Conservation (phyloP, 495 filamentous ascomycete species). For the Filosporella fistucella region DNA sequence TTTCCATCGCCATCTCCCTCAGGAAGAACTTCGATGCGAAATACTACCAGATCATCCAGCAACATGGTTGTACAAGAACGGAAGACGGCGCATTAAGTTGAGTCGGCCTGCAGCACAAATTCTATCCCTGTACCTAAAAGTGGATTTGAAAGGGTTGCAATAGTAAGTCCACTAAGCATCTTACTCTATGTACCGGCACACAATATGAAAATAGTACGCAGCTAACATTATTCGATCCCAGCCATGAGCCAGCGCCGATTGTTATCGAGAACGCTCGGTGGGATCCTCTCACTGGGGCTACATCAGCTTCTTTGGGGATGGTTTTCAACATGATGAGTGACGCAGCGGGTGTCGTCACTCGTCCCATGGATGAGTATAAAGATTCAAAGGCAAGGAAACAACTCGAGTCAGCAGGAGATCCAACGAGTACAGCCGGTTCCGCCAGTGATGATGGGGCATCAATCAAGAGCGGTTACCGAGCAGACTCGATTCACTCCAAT, state of each 20-base stretch:
- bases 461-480: too few species aligned
- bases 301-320: slow-evolving; percentile 27
- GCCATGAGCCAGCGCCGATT: slow-evolving; percentile 14
- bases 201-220: neutral
- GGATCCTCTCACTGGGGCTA: slow-evolving; percentile 16
- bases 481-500: too few species aligned
- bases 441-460: too few species aligned
- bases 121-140: slow-evolving; percentile 5
- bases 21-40: slow-evolving; percentile 18
- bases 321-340: too few species aligned
- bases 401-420: too few species aligned
- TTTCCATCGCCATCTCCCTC: slow-evolving; percentile 16
- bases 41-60: slow-evolving; percentile 29
- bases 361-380: too few species aligned
- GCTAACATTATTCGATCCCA: neutral
- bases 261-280: slow-evolving; percentile 16
- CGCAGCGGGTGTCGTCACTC: too few species aligned
- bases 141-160: neutral
- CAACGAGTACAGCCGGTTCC: too few species aligned
- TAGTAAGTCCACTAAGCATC: neutral
- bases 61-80: slow-evolving; percentile 5
- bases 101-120: slow-evolving; percentile 7
- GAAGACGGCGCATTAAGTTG: slow-evolving; percentile 11
- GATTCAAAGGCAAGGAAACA: too few species aligned
- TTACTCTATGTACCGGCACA: neutral